Conservation (phyloP, 108 stramenopile genomes). For the Poteriospumella lacustris region DNA sequence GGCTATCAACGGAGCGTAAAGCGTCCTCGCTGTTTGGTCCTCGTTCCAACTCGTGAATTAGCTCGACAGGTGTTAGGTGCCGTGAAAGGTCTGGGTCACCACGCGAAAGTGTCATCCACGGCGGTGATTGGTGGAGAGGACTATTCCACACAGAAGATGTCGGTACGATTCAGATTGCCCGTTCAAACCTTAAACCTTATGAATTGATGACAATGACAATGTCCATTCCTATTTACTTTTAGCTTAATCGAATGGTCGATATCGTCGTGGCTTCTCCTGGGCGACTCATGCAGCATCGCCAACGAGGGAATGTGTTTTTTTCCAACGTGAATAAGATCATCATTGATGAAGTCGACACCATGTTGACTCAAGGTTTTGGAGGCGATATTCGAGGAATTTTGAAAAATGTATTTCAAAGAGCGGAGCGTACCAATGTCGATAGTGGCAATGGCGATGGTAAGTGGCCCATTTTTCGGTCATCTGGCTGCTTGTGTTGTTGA, state of each 20-base stretch:
- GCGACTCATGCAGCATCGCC: constrained; percentile 80
- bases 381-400: constrained; percentile 60
- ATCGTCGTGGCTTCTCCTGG: constrained; percentile 86
- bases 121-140: constrained; percentile 80
- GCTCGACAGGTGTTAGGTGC: constrained; percentile 79
- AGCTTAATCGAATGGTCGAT: constrained; percentile 51
- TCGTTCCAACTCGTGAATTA: constrained; percentile 89
- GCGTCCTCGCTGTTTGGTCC: constrained; percentile 75
- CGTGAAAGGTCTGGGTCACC: constrained; percentile 72
- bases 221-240: not conserved
- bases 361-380: constrained; percentile 92
- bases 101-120: constrained; percentile 69
- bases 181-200: not conserved
- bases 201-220: not conserved
- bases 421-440: too few relatives aligned
- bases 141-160: constrained; percentile 62
- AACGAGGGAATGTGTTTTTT: constrained; percentile 50
- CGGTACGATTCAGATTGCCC: not conserved
- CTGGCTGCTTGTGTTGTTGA: too few relatives aligned
- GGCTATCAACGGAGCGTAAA: constrained; percentile 43
- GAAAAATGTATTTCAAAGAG: not conserved
- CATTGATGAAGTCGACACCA: constrained; percentile 96
- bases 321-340: constrained; percentile 61
- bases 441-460: too few relatives aligned
- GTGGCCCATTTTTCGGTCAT: too few relatives aligned